Percentiles rank a stretch among this genome's conserved stretches.
Evolutionary conservation across 495 filamentous ascomycete genomes (phyloP).

Genomic region (Aspergillus incahuasiensis): DNA sequence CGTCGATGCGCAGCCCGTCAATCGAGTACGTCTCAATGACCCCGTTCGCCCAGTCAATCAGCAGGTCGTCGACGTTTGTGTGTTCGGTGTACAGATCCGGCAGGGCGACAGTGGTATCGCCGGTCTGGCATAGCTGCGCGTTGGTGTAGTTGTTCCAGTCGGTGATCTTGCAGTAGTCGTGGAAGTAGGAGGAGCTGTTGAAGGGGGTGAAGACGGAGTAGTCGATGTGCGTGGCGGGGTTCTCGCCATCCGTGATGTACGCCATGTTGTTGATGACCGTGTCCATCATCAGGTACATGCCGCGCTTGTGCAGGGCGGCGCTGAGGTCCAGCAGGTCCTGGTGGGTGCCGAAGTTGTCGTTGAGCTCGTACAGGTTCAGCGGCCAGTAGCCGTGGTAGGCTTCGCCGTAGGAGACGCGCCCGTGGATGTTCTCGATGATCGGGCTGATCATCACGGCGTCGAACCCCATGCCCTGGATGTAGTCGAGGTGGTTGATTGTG

Average conservation of each 20-base stretch:
- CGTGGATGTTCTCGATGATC: conserved; percentile 52
- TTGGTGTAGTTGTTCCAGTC: conserved; percentile 20
- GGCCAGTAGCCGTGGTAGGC: conserved; percentile 35
- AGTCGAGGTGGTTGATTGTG: conserved; percentile 48
- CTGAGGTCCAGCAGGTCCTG: conserved; percentile 22
- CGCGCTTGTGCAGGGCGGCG: conserved; percentile 20
- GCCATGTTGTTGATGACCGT: conserved; percentile 68
- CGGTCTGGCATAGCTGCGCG: conserved; percentile 51
- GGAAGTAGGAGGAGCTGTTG: conserved; percentile 53
- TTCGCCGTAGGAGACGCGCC: conserved; percentile 42
- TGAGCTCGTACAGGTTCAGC: conserved; percentile 22
- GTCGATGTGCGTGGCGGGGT: conserved; percentile 37
- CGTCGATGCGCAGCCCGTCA: conserved; percentile 67
- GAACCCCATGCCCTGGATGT: conserved; percentile 65
- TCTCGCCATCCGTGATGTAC: conserved; percentile 38
- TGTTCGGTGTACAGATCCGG: conserved; percentile 61
- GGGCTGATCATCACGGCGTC: conserved; percentile 73
- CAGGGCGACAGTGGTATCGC: conserved; percentile 51
- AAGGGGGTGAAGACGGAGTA: conserved; percentile 56
- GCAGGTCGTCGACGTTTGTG: conserved; percentile 43
- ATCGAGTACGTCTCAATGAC: conserved; percentile 61
- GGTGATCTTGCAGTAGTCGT: conserved; percentile 55
- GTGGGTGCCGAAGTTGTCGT: conserved; percentile 24
- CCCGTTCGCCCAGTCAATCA: conserved; percentile 53
- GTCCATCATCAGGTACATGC: conserved; percentile 62